These are phyloP conservation scores for Phialemoniopsis sp. DNA, from an alignment of 2,329 filamentous ascomycete genomes.

Conservation along the genomic window DNA sequence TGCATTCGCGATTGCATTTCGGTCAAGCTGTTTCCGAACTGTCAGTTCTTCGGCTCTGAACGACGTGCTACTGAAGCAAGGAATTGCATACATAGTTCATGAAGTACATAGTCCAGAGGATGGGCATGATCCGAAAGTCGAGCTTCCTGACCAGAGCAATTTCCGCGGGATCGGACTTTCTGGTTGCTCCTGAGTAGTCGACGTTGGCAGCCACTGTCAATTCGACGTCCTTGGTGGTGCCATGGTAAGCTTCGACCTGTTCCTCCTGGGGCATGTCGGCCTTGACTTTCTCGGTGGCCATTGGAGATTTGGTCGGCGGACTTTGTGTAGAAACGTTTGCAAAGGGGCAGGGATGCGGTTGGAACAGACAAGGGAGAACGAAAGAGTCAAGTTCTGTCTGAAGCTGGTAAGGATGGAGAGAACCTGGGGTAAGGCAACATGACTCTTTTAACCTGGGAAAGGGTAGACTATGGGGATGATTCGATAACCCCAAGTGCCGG, in stretches of 20 bases:
- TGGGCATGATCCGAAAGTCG: slow-evolving; percentile 32
- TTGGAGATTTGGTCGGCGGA: too few species aligned
- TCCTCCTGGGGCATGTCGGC: background rate
- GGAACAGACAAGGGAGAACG: too few species aligned
- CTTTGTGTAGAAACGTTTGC: too few species aligned
- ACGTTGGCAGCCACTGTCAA: background rate
- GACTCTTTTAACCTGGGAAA: too few species aligned
- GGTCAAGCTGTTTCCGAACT: slow-evolving; percentile 28
- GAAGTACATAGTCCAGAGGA: slow-evolving; percentile 35
- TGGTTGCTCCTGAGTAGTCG: slow-evolving; percentile 26
- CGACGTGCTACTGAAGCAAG: background rate
- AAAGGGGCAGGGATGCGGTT: too few species aligned
- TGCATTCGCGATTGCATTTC: slow-evolving; percentile 53
- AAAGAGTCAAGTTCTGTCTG: too few species aligned
- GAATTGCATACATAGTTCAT: slow-evolving; percentile 29
- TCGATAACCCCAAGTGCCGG: too few species aligned
- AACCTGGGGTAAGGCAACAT: too few species aligned
- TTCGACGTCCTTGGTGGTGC: background rate
- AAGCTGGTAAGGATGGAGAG: too few species aligned
- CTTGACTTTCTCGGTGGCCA: too few species aligned
- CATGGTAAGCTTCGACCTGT: background rate
- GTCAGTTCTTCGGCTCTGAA: background rate
- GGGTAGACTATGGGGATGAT: too few species aligned
- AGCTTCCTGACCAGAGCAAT: slow-evolving; percentile 30
- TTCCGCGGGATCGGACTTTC: slow-evolving; percentile 24